phyloP scores from a whole-genome alignment of 148 eudicot genomes.

The Heliamphora exappendiculata region DNA sequence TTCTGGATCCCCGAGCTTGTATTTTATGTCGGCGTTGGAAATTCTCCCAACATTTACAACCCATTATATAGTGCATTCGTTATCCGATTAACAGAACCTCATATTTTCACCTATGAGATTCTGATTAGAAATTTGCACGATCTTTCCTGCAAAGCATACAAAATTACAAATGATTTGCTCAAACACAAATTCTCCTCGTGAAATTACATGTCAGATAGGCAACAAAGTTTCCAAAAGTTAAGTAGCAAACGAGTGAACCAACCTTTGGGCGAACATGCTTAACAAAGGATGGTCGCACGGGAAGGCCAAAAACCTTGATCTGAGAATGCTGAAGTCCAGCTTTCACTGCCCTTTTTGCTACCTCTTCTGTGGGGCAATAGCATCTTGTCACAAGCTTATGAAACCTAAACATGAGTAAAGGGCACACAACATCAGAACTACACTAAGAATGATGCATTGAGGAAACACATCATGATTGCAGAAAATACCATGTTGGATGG shows the following conservation, averaged over 20 bases:
- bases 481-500: constrained; percentile 87
- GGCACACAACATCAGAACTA: constrained; percentile 7
- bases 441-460: not conserved
- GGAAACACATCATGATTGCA: not conserved
- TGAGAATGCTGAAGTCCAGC: constrained; percentile 85
- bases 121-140: not conserved
- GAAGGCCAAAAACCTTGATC: constrained; percentile 92
- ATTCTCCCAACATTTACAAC: too few relatives aligned
- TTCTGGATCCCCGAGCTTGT: too few relatives aligned
- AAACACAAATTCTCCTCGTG: not conserved
- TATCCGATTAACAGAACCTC: not conserved
- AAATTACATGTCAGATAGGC: not conserved
- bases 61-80: not conserved
- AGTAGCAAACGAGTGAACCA: constrained; percentile 10
- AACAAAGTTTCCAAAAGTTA: not conserved
- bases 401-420: constrained; percentile 45
- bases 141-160: not conserved
- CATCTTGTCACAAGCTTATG: constrained; percentile 99
- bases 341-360: constrained; percentile 74
- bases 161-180: not conserved
- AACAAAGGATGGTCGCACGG: constrained; percentile 93
- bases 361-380: constrained; percentile 94
- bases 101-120: not conserved
- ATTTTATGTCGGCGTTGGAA: too few relatives aligned
- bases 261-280: constrained; percentile 83